A percentile compares a stretch with the other conserved stretches of the same genome.
Evolutionary conservation across 163 green algal genomes (phyloP).

Genomic region (Chlamydomonas reinhardtii): DNA sequence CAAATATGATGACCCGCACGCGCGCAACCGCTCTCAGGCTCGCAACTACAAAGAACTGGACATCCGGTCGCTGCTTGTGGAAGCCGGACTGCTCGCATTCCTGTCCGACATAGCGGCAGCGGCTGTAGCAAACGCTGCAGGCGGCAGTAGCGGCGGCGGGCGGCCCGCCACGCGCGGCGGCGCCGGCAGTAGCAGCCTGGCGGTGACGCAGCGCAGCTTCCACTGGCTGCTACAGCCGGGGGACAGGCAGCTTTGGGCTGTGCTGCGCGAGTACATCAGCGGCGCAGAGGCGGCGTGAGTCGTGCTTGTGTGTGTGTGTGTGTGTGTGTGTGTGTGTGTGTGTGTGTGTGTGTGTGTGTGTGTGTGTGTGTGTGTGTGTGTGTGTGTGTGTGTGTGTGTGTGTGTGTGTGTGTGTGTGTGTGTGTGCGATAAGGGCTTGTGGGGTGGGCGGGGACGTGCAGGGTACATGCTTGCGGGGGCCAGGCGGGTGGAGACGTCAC

Average conservation of each 20-base stretch:
- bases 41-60: slow-evolving; percentile 47
- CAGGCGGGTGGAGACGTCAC: no score
- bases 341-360: not conserved
- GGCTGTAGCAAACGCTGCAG: not conserved
- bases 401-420: no score
- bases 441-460: no score
- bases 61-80: slow-evolving; percentile 62
- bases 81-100: slow-evolving; percentile 50
- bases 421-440: no score
- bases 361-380: no score
- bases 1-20: no score
- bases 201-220: slow-evolving; percentile 79
- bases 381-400: no score
- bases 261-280: slow-evolving; percentile 83
- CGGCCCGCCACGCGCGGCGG: not conserved
- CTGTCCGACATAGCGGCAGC: not conserved
- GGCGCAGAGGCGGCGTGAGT: slow-evolving; percentile 50
- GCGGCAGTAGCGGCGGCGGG: not conserved
- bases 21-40: no score
- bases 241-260: slow-evolving; percentile 86
- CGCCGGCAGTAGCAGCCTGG: not conserved
- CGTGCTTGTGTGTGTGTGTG: not conserved
- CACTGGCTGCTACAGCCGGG: slow-evolving; percentile 86
- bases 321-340: not conserved
- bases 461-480: no score